Evolutionary conservation across 2,329 filamentous ascomycete species (phyloP).

Genomic region (Dichotomopilus funicola): DNA sequence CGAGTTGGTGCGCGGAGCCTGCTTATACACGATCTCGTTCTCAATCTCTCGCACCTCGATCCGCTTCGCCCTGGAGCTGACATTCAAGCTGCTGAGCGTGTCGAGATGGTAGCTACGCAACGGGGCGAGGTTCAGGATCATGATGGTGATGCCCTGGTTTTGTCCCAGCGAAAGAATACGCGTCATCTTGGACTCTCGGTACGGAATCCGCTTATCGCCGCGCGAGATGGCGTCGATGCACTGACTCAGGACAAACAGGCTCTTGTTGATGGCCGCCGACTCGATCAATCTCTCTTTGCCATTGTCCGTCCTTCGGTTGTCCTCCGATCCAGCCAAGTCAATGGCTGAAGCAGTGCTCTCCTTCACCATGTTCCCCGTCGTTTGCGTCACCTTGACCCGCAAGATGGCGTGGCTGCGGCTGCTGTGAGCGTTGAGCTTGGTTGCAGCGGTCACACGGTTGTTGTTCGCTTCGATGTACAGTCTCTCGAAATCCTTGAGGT

Average conservation of each 20-base stretch:
- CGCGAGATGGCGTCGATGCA: slow-evolving; percentile 90
- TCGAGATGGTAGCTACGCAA: slow-evolving; percentile 90
- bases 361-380: slow-evolving; percentile 57
- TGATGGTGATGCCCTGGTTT: slow-evolving; percentile 90
- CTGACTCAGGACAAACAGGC: slow-evolving; percentile 85
- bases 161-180: slow-evolving; percentile 86
- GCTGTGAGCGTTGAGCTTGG: slow-evolving; percentile 87
- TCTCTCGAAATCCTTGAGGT: slow-evolving; percentile 82
- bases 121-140: slow-evolving; percentile 92
- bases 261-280: slow-evolving; percentile 96
- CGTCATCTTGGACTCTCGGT: slow-evolving; percentile 96
- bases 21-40: slow-evolving; percentile 86
- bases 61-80: slow-evolving; percentile 90
- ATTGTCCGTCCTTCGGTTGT: slow-evolving; percentile 91
- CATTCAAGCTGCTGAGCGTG: slow-evolving; percentile 87
- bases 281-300: slow-evolving; percentile 89
- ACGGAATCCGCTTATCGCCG: slow-evolving; percentile 73
- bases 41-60: slow-evolving; percentile 95
- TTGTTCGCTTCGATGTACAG: slow-evolving; percentile 89
- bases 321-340: slow-evolving; percentile 90
- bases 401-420: slow-evolving; percentile 86
- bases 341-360: slow-evolving; percentile 89
- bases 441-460: slow-evolving; percentile 82
- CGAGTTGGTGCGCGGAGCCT: slow-evolving; percentile 50
- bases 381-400: slow-evolving; percentile 80